Base-by-base conservation (phyloP, 208 protist species). In the Acanthamoeba triangularis region DNA sequence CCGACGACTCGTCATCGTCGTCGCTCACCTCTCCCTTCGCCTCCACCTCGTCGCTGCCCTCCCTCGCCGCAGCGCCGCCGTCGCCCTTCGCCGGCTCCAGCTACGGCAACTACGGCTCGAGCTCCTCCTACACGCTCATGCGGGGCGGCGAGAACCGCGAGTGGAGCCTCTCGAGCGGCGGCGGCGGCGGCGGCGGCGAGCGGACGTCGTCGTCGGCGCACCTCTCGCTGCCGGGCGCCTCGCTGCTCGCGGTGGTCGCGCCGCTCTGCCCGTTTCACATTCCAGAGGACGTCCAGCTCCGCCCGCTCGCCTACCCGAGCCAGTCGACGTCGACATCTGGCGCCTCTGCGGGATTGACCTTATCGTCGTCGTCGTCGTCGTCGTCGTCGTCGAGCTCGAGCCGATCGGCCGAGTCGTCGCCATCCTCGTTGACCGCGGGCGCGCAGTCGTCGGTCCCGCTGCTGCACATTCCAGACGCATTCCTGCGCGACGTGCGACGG, bases 381-480 rank as follows among this genome's bases (percentile, higher is more conserved):
- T 74, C 65, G 65, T 74, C 28, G 65, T 35, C 65, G 6, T 74
- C 65, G 65, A n/a, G n/a, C n/a, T n/a, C n/a, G n/a, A n/a, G n/a
- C n/a, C 76, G 7, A 11, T 14, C 76, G 11, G 11, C 76, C 7
- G 16, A 8, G 41, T 87, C 78, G 25, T 87, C 78, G 18, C 59
- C 78, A 7, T 88, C 80, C 13, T 59, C 80, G 14, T 30, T 30
- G 37, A 65, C 49, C 18, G n/a, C 37, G 30, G 16, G 30, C 18
- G 72, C 8, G 6, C 28, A 0, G 33, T 7, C 85, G 33, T 23
- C 74, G 20, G 20, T 82, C 20, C 74, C 74, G 33, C 74, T 82
- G 44, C 41, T 82, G 13, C 74, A 82, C 74, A 82, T 82, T 82
- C 74, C 74, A 6, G 74, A 82, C 25, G 74, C 74, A n/a, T 82